phyloP scores from a whole-genome alignment of 2,329 filamentous ascomycete genomes.

The Penicillium nordicum region DNA sequence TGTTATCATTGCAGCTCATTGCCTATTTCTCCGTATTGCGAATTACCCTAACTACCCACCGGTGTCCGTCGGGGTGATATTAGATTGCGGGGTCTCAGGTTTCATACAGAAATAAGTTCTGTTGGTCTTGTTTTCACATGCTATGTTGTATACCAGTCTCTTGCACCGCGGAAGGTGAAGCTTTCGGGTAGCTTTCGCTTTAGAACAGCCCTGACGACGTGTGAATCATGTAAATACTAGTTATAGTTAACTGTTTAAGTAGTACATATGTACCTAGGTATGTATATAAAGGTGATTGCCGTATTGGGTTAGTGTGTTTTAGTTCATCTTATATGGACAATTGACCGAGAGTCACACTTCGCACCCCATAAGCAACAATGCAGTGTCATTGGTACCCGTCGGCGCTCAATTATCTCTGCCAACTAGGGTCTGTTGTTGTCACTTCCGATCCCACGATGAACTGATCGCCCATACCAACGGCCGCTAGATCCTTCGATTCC shows the following conservation, averaged over 20 bases:
- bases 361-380: not conserved
- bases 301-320: not conserved
- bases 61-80: constrained; percentile 19
- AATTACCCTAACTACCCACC: not conserved
- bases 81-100: constrained; percentile 7
- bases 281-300: not conserved
- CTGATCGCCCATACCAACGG: not conserved
- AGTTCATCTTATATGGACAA: not conserved
- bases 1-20: not conserved
- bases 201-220: not conserved
- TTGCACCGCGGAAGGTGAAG: constrained; percentile 2
- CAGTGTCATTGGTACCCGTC: not conserved
- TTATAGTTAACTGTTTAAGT: too few relatives aligned
- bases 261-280: too few relatives aligned
- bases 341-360: not conserved
- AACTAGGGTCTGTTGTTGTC: not conserved
- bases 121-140: not conserved
- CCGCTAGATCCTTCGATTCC: constrained; percentile 1
- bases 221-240: not conserved
- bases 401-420: not conserved
- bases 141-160: not conserved
- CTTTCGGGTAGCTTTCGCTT: constrained; percentile 8
- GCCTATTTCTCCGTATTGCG: not conserved
- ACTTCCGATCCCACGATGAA: constrained; percentile 6
- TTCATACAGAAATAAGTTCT: not conserved